Evolutionary conservation across 768 basidiomycete species (phyloP), one percentile per base, ranked within the genome.

Genomic region (Naganishia vaughanmartiniae): DNA sequence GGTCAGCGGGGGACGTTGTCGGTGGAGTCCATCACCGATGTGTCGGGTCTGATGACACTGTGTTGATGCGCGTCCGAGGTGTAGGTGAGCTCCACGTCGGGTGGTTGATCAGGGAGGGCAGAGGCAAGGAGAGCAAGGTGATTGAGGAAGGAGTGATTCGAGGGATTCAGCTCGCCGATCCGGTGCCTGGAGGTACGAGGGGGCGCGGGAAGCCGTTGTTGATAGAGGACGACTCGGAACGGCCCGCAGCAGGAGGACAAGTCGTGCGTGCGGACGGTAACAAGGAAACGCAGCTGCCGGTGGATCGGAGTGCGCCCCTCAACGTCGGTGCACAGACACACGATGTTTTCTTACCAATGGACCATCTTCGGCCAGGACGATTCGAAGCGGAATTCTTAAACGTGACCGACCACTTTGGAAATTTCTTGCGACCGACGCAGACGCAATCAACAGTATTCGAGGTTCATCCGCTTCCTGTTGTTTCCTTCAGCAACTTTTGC

Each of bases 331-430:
- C 63, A 7, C n/a, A 69, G 7, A 65, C 51, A 7, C 67, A 51
- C 54, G 33, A 42, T 39, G 71, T 60, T 2, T 33, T 26, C n/a
- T 42, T 72, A 7, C 36, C 67, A 10, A 14, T 72, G 21, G 33
- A 30, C 0, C 71, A 69, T 65, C 69, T 70, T 69, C 45, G 30
- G 30, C 71, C 76, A 34, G 80, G 80, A 2, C 54, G 55, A 2
- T 92, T 91, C 76, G 85, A 86, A 14, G 84, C 96, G 30, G 90
- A 94, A 75, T 67, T 81, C 0, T 76, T 75, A 0, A 88, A 89
- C 74, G 86, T 97, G 30, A 86, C 86, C n/a, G 94, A 96, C 76
- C 87, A 88, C 17, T 83, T 89, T 65, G 92, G 91, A 19, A 96
- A 97, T 76, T 78, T 86, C 14, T 84, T 91, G n/a, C 83, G 66